A percentile compares a stretch with the other conserved stretches of the same genome.
phyloP scores from a whole-genome alignment of 1,139 yeast species.

The Scheffersomyces parashehatae region DNA sequence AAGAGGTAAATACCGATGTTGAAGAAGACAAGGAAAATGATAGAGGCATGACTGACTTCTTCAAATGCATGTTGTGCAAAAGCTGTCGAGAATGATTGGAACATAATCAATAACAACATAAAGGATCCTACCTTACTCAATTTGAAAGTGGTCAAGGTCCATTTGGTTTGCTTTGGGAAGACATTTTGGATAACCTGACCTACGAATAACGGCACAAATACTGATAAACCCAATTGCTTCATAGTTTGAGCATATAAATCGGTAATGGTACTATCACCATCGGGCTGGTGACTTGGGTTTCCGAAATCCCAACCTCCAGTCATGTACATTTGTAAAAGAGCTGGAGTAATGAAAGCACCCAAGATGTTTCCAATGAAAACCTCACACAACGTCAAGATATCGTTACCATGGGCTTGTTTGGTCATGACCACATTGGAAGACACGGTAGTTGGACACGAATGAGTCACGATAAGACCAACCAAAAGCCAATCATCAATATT shows the following conservation, averaged over 20 bases:
- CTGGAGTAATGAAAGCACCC: constrained; percentile 88
- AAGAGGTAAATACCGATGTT: constrained; percentile 75
- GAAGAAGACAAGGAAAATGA: constrained; percentile 77
- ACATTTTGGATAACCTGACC: constrained; percentile 80
- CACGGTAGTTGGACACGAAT: constrained; percentile 88
- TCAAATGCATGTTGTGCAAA: constrained; percentile 79
- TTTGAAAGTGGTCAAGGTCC: constrained; percentile 58
- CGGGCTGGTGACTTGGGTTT: constrained; percentile 63
- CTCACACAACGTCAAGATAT: constrained; percentile 74
- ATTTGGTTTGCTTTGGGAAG: constrained; percentile 62
- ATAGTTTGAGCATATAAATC: constrained; percentile 72
- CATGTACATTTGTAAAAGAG: constrained; percentile 70
- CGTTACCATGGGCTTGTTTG: constrained; percentile 78
- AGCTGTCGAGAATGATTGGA: constrained; percentile 85
- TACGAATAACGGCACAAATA: constrained; percentile 81
- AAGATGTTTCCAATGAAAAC: constrained; percentile 80
- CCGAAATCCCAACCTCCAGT: constrained; percentile 70
- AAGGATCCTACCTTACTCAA: constrained; percentile 74
- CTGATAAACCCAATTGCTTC: constrained; percentile 83
- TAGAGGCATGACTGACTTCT: constrained; percentile 64
- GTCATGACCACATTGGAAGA: constrained; percentile 93
- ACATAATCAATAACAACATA: constrained; percentile 78
- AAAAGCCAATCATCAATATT: constrained; percentile 70
- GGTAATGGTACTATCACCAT: constrained; percentile 49
- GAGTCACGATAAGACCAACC: constrained; percentile 78